phyloP scores from a whole-genome alignment of 371 early-diverging fungal species.

The Haplosporangium sp. region DNA sequence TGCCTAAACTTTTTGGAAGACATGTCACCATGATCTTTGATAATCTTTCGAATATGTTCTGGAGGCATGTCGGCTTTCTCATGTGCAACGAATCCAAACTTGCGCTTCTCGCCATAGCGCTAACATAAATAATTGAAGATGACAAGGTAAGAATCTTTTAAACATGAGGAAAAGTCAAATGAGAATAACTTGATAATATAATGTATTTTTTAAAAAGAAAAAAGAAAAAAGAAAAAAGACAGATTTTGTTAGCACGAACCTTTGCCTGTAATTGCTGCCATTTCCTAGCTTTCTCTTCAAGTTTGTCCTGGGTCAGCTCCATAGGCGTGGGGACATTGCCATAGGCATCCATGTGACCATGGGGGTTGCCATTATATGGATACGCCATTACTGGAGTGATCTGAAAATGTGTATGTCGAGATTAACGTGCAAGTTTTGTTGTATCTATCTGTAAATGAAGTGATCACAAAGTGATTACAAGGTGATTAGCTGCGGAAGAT shows the following conservation, averaged over 20 bases:
- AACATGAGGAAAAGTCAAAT: no score
- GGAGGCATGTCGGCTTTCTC: slow-evolving; percentile 97
- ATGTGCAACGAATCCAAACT: slow-evolving; percentile 84
- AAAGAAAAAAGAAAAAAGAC: no score
- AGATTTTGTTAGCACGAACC: slow-evolving; percentile 14
- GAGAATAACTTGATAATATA: neutral
- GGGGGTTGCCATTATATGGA: slow-evolving; percentile 37
- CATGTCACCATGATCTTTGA: slow-evolving; percentile 99
- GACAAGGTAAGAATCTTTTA: no score
- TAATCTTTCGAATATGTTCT: slow-evolving; percentile 96
- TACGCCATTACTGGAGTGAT: slow-evolving; percentile 39
- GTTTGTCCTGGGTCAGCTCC: slow-evolving; percentile 65
- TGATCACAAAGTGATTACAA: neutral
- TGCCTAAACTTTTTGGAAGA: slow-evolving; percentile 95
- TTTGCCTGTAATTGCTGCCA: slow-evolving; percentile 94
- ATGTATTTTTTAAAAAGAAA: neutral
- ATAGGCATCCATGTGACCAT: slow-evolving; percentile 37
- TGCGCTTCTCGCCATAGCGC: slow-evolving; percentile 93
- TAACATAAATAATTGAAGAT: slow-evolving; percentile 1
- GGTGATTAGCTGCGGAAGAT: neutral
- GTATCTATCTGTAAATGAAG: slow-evolving; percentile 5
- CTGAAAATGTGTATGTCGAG: slow-evolving; percentile 8
- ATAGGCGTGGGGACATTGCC: slow-evolving; percentile 42
- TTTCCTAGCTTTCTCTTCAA: slow-evolving; percentile 84
- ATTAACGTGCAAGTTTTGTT: slow-evolving; percentile 5